Conservation (phyloP, 2,329 filamentous ascomycete genomes). For the Aspergillus sp. region DNA sequence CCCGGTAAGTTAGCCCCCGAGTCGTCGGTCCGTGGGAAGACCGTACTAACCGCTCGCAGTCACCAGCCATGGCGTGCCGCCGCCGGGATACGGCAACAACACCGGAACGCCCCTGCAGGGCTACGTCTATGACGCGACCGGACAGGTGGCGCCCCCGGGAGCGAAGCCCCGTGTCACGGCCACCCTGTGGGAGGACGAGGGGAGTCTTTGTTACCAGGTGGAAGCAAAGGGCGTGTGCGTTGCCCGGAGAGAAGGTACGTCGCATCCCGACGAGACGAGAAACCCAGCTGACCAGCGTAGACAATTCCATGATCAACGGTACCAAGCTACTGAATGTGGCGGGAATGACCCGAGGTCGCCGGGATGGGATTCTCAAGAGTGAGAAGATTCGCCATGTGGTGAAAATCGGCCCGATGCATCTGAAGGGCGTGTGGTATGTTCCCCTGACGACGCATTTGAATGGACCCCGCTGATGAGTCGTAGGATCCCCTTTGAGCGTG, state of each 20-base stretch:
- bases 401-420: constrained; percentile 98
- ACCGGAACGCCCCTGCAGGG: constrained; percentile 44
- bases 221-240: constrained; percentile 96
- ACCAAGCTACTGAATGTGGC: constrained; percentile 96
- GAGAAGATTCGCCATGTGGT: constrained; percentile 96
- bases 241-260: constrained; percentile 81
- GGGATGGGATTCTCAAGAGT: constrained; percentile 95
- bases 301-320: constrained; percentile 99
- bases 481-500: constrained; percentile 97
- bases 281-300: constrained; percentile 44
- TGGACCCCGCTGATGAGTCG: constrained; percentile 10
- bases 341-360: constrained; percentile 92
- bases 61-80: constrained; percentile 31
- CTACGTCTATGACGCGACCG: constrained; percentile 75
- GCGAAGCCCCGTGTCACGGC: constrained; percentile 97
- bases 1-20: constrained; percentile 41
- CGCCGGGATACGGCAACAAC: constrained; percentile 40
- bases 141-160: constrained; percentile 84
- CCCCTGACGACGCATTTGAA: not conserved
- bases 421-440: constrained; percentile 93
- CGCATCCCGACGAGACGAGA: not conserved
- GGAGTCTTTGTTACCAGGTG: constrained; percentile 95
- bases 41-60: constrained; percentile 28
- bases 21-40: not conserved
- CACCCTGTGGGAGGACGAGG: constrained; percentile 97